Evolutionary conservation across 345 rosid genomes (phyloP), one percentile per base, ranked within the genome.

Genomic region (Linum tenue): DNA sequence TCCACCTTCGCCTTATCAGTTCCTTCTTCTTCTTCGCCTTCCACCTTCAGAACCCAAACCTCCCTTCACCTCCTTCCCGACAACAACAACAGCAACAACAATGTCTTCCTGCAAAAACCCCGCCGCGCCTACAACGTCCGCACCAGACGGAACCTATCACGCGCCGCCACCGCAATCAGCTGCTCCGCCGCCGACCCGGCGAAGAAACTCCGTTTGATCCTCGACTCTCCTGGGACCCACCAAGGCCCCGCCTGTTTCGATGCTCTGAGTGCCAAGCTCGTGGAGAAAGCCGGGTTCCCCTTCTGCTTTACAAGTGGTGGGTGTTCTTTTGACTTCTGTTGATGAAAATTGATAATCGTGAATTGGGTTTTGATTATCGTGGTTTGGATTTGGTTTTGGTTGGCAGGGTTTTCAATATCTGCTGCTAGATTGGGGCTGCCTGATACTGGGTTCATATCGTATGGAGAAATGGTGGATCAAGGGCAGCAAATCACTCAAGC

Each of bases 191-290:
- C 3, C 6, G 67, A 56, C 37, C 76, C 78, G 53, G 64, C 76
- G 6, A 73, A 58, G 75, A 64, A 64, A 40, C 84, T 92, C 22
- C 71, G 97, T 43, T 69, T 78, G 68, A 70, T 92, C 56, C 79
- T 90, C 57, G 79, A 90, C 41, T 79, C 72, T 17, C 84, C 97
- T 0, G 97, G 97, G 39, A 73, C 86, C 73, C 96, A 86, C 77
- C 97, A 85, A 56, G 96, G 94, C 16, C 98, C 98, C 0, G 94
- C 96, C 64, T 92, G 97, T 72, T 92, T 85, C 78, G 97, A 92
- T 86, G 97, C 89, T 73, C 92, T 92, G 70, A 88, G 94, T 64
- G 97, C 97, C 69, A 82, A 78, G 79, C 89, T 92, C 53, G 82
- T 92, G 53, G 86, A 90, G 68, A 80, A 75, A 72, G 87, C 96